Evolutionary conservation across 2,329 filamentous ascomycete genomes (phyloP).

Genomic region (Leptoxyphium fumago): DNA sequence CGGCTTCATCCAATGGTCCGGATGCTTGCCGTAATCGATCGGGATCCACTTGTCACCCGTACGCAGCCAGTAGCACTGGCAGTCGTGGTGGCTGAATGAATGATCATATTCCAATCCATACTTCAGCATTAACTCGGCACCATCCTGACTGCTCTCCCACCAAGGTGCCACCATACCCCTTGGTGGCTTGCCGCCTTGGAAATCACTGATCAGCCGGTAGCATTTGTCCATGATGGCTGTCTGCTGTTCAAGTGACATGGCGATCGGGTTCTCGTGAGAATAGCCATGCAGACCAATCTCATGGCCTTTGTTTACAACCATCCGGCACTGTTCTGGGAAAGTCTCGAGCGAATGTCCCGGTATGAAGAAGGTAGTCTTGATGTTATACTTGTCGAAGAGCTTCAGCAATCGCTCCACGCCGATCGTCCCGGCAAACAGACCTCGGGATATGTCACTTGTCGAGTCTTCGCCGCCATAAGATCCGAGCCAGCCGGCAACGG

Average conservation of each 20-base stretch:
- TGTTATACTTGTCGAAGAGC: constrained; percentile 56
- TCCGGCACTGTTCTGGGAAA: constrained; percentile 50
- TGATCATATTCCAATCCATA: constrained; percentile 61
- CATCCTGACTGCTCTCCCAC: constrained; percentile 60
- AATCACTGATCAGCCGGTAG: constrained; percentile 54
- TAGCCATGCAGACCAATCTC: constrained; percentile 59
- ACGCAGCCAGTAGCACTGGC: constrained; percentile 47
- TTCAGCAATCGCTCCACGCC: constrained; percentile 53
- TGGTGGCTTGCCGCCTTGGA: constrained; percentile 54
- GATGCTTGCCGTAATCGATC: constrained; percentile 50
- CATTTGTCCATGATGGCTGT: constrained; percentile 58
- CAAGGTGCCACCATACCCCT: constrained; percentile 59
- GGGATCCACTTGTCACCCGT: constrained; percentile 53
- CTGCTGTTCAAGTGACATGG: constrained; percentile 64
- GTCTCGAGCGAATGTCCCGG: constrained; percentile 50
- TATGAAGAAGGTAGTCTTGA: constrained; percentile 55
- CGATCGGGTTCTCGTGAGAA: constrained; percentile 56
- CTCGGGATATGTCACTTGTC: constrained; percentile 54
- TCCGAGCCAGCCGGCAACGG: constrained; percentile 62
- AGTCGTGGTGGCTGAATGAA: constrained; percentile 51
- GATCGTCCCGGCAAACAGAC: constrained; percentile 52
- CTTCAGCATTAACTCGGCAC: constrained; percentile 46
- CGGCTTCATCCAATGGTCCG: constrained; percentile 51
- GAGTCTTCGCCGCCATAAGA: constrained; percentile 62
- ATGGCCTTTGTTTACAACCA: constrained; percentile 48